Evolutionary conservation across 306 rosid species (phyloP).

Genomic region (Malus fusca): DNA sequence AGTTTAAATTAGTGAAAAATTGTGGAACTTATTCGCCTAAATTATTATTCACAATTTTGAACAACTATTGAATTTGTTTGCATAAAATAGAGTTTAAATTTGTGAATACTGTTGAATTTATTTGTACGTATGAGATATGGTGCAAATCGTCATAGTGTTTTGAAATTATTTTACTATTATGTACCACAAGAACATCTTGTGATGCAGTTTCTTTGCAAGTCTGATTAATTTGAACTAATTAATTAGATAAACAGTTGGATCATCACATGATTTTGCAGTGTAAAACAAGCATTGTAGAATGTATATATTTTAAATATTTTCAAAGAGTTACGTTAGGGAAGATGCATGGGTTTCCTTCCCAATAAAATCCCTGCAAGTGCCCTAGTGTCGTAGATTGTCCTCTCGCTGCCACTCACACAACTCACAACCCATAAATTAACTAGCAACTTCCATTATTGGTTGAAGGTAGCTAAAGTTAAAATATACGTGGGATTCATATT

Average conservation of each 20-base stretch:
- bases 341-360: conserved; percentile 1
- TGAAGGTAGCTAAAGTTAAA: background rate
- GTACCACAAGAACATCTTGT: background rate
- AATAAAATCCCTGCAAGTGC: background rate
- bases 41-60: background rate
- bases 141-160: too few species aligned
- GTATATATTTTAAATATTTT: background rate
- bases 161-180: background rate
- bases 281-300: background rate
- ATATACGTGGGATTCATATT: background rate
- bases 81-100: background rate
- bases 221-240: background rate
- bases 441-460: background rate
- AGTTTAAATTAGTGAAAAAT: background rate
- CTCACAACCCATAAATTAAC: background rate
- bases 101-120: too few species aligned
- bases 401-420: background rate
- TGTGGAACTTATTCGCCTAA: background rate
- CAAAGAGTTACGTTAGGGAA: background rate
- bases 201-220: background rate
- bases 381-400: background rate
- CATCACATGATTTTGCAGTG: conserved; percentile 1
- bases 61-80: background rate
- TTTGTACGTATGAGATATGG: too few species aligned
- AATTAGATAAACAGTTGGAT: background rate